Evolutionary conservation across 208 protist genomes (phyloP).

Genomic region (Acanthamoeba triangularis): DNA sequence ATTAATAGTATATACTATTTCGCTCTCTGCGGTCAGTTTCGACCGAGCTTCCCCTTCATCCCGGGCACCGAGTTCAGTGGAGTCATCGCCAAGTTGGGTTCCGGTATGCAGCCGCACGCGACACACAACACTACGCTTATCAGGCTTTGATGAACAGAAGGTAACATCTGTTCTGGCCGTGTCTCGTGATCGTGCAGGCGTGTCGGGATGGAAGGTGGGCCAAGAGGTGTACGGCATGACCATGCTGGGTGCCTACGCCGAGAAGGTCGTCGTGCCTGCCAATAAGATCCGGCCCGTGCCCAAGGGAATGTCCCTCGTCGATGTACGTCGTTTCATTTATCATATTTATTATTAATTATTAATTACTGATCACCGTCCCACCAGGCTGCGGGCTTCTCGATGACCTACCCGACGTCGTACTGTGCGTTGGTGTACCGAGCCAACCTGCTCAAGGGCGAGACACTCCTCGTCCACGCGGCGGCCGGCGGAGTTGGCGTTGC

Average conservation of each 20-base stretch:
- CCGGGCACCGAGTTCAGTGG: conserved; percentile 70
- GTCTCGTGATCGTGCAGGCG: not conserved
- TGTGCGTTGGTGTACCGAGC: conserved; percentile 42
- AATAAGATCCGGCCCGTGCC: conserved; percentile 18
- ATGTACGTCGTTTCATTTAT: conserved; percentile 15
- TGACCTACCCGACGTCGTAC: conserved; percentile 74
- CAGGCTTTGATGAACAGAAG: too few relatives aligned
- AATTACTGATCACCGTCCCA: too few relatives aligned
- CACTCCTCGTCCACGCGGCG: conserved; percentile 60
- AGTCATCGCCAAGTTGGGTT: conserved; percentile 45
- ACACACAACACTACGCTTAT: too few relatives aligned
- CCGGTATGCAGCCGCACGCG: not conserved
- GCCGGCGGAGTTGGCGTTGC: conserved; percentile 73
- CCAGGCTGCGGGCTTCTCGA: conserved; percentile 70
- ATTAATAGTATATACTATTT: too few relatives aligned
- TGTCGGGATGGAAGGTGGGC: conserved; percentile 9
- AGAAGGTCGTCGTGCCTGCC: conserved; percentile 63
- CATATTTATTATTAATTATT: too few relatives aligned
- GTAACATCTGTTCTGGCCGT: not conserved
- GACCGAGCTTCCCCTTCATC: conserved; percentile 28
- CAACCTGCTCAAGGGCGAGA: conserved; percentile 69
- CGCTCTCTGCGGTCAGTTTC: not conserved
- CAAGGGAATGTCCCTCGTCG: conserved; percentile 54
- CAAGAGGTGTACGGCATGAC: conserved; percentile 72
- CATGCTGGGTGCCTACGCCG: conserved; percentile 48